phyloP scores from a whole-genome alignment of 2,329 filamentous ascomycete species.

The Curvularia sp. region DNA sequence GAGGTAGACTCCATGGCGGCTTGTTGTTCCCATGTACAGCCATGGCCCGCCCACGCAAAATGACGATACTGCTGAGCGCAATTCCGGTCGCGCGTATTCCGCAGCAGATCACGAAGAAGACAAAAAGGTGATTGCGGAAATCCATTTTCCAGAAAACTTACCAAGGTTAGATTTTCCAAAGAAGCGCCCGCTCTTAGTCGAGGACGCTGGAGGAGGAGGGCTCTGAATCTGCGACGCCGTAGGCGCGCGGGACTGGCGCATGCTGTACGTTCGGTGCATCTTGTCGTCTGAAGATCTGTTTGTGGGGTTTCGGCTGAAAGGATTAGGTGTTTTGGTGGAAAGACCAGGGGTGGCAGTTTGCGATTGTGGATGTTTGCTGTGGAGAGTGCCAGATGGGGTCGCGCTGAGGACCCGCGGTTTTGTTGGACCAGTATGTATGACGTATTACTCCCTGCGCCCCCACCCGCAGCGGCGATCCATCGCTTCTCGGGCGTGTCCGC shows the following conservation, averaged over 20 bases:
- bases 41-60: not conserved
- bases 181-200: constrained; percentile 87
- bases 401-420: constrained; percentile 29
- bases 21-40: not conserved
- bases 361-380: constrained; percentile 19
- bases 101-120: not conserved
- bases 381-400: constrained; percentile 12
- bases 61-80: not conserved
- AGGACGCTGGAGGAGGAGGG: constrained; percentile 88
- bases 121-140: not conserved
- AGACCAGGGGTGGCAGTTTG: constrained; percentile 1
- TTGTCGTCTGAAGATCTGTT: constrained; percentile 17
- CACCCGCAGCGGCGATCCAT: constrained; percentile 19
- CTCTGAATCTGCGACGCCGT: constrained; percentile 92
- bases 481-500: constrained; percentile 15
- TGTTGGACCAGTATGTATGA: constrained; percentile 33
- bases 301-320: not conserved
- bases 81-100: not conserved
- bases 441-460: constrained; percentile 20
- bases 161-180: constrained; percentile 87
- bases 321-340: not conserved
- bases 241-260: constrained; percentile 92
- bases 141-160: constrained; percentile 56
- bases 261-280: constrained; percentile 93
- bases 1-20: not conserved